phyloP scores from a whole-genome alignment of 2,329 filamentous ascomycete species.

The Apiospora koreana region DNA sequence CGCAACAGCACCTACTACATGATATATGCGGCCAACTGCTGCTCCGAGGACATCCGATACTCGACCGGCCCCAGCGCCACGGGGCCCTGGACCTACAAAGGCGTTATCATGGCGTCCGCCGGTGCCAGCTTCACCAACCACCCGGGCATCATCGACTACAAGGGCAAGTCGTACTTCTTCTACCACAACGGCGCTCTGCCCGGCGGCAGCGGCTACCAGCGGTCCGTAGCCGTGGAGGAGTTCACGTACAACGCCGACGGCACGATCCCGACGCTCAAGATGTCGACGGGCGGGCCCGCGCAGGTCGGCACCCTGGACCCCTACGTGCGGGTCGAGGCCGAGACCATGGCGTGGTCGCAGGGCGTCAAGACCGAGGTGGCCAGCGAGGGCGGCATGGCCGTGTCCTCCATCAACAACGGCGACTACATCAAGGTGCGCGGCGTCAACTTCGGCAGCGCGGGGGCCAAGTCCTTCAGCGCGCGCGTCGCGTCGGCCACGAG shows the following conservation, averaged over 20 bases:
- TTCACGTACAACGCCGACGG: constrained; percentile 31
- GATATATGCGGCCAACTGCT: constrained; percentile 31
- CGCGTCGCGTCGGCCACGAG: constrained; percentile 27
- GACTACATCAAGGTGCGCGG: constrained; percentile 36
- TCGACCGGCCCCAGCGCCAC: constrained; percentile 26
- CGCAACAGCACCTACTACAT: constrained; percentile 32
- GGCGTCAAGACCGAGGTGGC: constrained; percentile 26
- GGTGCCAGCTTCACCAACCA: constrained; percentile 33
- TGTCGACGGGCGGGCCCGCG: constrained; percentile 29
- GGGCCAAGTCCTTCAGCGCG: constrained; percentile 25
- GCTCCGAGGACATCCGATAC: constrained; percentile 33
- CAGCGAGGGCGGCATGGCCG: constrained; percentile 28
- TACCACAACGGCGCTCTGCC: constrained; percentile 35
- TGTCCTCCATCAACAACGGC: constrained; percentile 28
- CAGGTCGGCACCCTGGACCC: constrained; percentile 29
- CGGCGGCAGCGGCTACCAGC: constrained; percentile 28
- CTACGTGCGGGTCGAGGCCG: constrained; percentile 29
- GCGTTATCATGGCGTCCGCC: constrained; percentile 30
- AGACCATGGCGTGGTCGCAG: constrained; percentile 31
- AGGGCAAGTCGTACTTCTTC: constrained; percentile 32
- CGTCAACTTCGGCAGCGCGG: constrained; percentile 28
- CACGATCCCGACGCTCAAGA: constrained; percentile 28
- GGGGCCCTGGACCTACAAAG: constrained; percentile 34
- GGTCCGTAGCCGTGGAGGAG: constrained; percentile 29
- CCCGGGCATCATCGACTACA: constrained; percentile 30